These are phyloP conservation scores for Gloeopeniophorella convolvens DNA, from an alignment of 768 basidiomycete genomes.

Conservation along the genomic window DNA sequence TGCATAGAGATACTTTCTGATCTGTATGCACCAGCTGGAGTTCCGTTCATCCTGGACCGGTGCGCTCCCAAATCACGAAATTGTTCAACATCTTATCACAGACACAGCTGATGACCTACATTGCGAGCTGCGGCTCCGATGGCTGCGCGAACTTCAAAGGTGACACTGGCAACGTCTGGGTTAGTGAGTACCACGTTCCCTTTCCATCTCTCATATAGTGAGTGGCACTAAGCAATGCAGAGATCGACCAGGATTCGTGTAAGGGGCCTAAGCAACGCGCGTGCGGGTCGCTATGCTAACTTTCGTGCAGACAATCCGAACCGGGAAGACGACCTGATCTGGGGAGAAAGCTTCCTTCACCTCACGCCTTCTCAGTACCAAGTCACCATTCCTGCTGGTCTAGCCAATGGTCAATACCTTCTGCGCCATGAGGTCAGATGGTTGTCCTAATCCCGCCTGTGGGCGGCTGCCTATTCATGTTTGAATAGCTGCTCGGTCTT, in stretches of 20 bases:
- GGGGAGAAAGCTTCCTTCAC: slow-evolving; percentile 17
- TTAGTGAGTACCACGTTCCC: slow-evolving; percentile 14
- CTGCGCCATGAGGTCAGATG: slow-evolving; percentile 25
- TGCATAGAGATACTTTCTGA: not conserved
- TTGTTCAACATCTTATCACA: not conserved
- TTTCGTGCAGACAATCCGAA: slow-evolving; percentile 13
- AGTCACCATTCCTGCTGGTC: slow-evolving; percentile 22
- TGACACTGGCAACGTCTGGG: slow-evolving; percentile 20
- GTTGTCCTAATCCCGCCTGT: no score
- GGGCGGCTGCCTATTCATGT: not conserved
- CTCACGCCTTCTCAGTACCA: slow-evolving; percentile 9
- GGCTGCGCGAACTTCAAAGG: slow-evolving; percentile 21
- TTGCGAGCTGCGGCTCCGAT: slow-evolving; percentile 14
- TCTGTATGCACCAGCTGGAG: slow-evolving; percentile 4
- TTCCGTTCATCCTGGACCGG: slow-evolving; percentile 18
- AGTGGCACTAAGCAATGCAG: not conserved
- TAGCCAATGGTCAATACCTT: slow-evolving; percentile 25
- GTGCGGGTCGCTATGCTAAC: not conserved
- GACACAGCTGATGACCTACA: slow-evolving; percentile 19
- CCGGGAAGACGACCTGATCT: slow-evolving; percentile 6
- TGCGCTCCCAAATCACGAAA: not conserved
- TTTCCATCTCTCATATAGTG: not conserved
- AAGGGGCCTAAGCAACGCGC: not conserved
- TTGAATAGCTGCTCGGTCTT: slow-evolving; percentile 17
- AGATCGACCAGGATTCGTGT: slow-evolving; percentile 20